Evolutionary conservation across 1,284 basidiomycete species (phyloP), one percentile per base, ranked within the genome.

Genomic region (Cutaneotrichosporon mucoides): DNA sequence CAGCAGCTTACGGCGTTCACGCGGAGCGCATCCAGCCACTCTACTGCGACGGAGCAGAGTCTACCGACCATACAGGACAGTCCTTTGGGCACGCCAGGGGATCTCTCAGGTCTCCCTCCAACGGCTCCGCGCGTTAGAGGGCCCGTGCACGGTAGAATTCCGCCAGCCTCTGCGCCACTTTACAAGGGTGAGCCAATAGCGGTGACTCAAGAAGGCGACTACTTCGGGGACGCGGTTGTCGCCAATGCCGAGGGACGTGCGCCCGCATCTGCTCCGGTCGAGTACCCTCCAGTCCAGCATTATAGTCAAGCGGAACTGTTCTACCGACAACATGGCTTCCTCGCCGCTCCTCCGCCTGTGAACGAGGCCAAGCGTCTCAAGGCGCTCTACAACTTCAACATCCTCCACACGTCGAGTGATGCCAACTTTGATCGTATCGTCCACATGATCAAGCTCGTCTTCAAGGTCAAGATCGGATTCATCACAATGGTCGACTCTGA

Each of bases 351-450:
- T 3, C 82, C 86, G 63, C 89, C 92, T 4, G 86, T 87, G 1
- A 84, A 91, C 65, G 92, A 95, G 74, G 76, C 85, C 16, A 88
- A 90, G 57, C 82, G 92, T 16, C 79, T 88, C 44, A 82, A 89
- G 51, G 92, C 91, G 5, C 76, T 95, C n/a, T 72, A 68, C 65
- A 88, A 88, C 65, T 92, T 89, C 79, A 92, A 92, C 66, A 89
- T 94, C 37, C 86, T 90, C 82, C 85, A 89, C 65, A 92, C 90
- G 0, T 85, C 85, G 13, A 82, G 86, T 13, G 92, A 97, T 72
- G 80, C 85, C 65, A 95, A 95, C 73, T 96, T 97, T 73, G 92
- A 96, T 76, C 85, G 93, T 16, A 94, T 97, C 84, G 66, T 90
- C 84, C 81, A 82, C 60, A 83, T 97, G 51, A 89, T 89, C 55